These are phyloP conservation scores for Clitocybe nebularis DNA, from an alignment of 1,284 basidiomycete genomes.

Conservation along the genomic window DNA sequence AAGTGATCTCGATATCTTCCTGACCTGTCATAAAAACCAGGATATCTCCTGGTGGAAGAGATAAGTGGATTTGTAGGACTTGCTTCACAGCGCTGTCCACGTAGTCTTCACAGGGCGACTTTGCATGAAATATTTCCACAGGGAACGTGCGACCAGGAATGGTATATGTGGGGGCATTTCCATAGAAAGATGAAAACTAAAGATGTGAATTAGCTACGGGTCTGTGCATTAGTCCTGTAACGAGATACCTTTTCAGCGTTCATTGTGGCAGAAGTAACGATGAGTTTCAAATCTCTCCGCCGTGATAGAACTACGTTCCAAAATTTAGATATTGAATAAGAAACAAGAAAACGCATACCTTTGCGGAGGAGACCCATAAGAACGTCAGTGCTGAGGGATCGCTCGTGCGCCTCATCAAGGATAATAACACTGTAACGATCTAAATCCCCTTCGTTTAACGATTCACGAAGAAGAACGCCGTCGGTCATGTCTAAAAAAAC, in stretches of 20 bases:
- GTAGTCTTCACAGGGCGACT: constrained; percentile 98
- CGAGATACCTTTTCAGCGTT: constrained; percentile 86
- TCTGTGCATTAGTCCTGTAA: too few relatives aligned
- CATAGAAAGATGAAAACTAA: constrained; percentile 93
- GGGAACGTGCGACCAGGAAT: constrained; percentile 99
- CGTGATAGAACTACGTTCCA: constrained; percentile 74
- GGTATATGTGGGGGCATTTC: constrained; percentile 91
- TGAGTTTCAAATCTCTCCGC: constrained; percentile 89
- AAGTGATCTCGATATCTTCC: constrained; percentile 97
- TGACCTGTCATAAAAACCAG: constrained; percentile 99
- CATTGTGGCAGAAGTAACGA: constrained; percentile 99
- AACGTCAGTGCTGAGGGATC: constrained; percentile 94
- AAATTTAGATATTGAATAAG: constrained; percentile 8
- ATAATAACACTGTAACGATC: constrained; percentile 96
- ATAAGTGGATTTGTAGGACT: constrained; percentile 93
- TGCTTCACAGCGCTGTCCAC: constrained; percentile 98
- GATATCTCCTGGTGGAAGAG: constrained; percentile 92
- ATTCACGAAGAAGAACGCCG: constrained; percentile 93
- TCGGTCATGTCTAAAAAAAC: constrained; percentile 86
- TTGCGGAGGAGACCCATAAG: constrained; percentile 94
- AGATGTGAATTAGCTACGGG: too few relatives aligned
- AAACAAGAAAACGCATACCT: constrained; percentile 50
- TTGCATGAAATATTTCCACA: constrained; percentile 93
- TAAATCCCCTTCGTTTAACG: constrained; percentile 91
- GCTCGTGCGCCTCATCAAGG: constrained; percentile 95